A percentile compares a stretch with the other conserved stretches of the same genome.
Evolutionary conservation across 2,329 filamentous ascomycete species (phyloP).

Genomic region (Pezicula neosporulosa): DNA sequence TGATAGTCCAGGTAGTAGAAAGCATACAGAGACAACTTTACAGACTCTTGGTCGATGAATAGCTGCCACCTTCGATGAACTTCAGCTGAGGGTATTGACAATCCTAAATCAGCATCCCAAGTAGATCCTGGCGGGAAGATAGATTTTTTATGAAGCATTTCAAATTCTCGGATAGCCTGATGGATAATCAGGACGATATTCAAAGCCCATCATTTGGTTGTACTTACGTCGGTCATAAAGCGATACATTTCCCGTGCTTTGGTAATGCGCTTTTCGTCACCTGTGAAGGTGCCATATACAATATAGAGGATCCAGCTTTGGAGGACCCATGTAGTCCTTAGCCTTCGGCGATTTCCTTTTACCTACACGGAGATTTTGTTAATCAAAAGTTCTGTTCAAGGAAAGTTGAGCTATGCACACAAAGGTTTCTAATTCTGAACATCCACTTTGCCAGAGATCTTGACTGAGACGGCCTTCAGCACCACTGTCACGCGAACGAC

Average conservation of each 20-base stretch:
- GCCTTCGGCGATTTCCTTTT: constrained; percentile 16
- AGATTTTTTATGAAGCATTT: constrained; percentile 22
- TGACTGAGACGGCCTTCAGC: too few species aligned
- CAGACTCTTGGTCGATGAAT: constrained; percentile 27
- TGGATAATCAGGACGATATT: background rate
- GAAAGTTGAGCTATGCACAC: background rate
- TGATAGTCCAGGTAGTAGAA: constrained; percentile 28
- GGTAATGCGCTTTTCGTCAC: constrained; percentile 19
- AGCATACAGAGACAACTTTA: constrained; percentile 27
- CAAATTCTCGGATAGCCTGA: constrained; percentile 24
- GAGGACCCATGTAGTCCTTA: constrained; percentile 24
- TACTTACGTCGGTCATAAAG: constrained; percentile 24
- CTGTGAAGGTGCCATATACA: constrained; percentile 27
- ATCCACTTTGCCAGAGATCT: too few species aligned
- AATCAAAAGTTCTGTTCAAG: background rate
- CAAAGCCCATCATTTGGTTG: background rate
- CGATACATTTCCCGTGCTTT: constrained; percentile 26
- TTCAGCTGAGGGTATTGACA: constrained; percentile 7
- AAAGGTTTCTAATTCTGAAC: background rate
- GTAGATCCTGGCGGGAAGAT: constrained; percentile 14
- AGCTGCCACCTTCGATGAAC: constrained; percentile 21
- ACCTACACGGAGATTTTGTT: constrained; percentile 13
- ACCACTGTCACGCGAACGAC: too few species aligned
- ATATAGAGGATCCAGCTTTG: constrained; percentile 29
- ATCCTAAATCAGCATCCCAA: constrained; percentile 7